Conservation (phyloP, 305 asterid species). For the Fraxinus xanthoxyloides region DNA sequence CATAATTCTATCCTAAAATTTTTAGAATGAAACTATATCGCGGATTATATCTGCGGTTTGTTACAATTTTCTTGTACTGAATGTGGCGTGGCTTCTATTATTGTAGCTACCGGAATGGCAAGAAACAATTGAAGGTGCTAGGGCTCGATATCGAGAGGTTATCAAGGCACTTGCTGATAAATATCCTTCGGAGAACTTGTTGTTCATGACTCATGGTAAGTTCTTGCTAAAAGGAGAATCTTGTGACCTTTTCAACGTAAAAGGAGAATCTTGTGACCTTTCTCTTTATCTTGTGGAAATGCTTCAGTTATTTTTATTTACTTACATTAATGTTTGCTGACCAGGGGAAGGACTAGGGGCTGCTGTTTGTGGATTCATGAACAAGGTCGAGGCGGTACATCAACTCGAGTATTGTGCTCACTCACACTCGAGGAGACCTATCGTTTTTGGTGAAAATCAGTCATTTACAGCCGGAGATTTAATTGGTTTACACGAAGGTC, state of each 20-base stretch:
- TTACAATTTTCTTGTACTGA: neutral
- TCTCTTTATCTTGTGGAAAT: neutral
- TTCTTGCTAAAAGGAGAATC: neutral
- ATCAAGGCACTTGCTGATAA: slow-evolving; percentile 71
- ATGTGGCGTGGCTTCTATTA: slow-evolving; percentile 18
- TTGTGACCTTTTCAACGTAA: neutral
- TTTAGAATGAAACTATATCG: neutral
- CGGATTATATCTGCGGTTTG: neutral
- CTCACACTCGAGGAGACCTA: slow-evolving; percentile 42
- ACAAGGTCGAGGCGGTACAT: slow-evolving; percentile 32
- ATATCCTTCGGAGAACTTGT: slow-evolving; percentile 79
- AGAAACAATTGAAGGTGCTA: slow-evolving; percentile 53
- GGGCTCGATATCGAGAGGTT: slow-evolving; percentile 58
- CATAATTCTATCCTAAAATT: neutral
- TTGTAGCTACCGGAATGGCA: slow-evolving; percentile 78
- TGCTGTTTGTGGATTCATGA: slow-evolving; percentile 37
- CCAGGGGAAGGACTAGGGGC: slow-evolving; percentile 88
- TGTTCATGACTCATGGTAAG: slow-evolving; percentile 86
- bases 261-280: neutral
- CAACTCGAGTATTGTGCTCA: slow-evolving; percentile 70
- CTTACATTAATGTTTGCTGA: slow-evolving; percentile 3
- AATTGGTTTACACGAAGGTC: slow-evolving; percentile 37
- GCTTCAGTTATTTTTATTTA: neutral
- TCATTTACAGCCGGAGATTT: slow-evolving; percentile 53
- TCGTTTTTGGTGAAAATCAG: slow-evolving; percentile 35